Evolutionary conservation across 176 grass and related monocot genomes (phyloP).

Genomic region (Oryza glaberrima): DNA sequence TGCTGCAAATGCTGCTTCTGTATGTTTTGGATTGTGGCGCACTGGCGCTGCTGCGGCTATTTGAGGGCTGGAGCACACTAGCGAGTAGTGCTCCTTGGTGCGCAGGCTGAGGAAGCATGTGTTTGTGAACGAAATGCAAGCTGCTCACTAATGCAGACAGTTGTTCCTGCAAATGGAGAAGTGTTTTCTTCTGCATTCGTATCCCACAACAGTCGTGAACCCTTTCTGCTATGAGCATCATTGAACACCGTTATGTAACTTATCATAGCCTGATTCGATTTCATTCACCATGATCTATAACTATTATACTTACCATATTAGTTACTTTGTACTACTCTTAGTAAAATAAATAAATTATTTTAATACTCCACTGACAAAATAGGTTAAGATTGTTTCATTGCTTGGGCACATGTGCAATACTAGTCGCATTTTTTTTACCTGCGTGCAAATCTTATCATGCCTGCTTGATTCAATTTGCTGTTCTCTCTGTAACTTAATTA

Average conservation of each 20-base stretch:
- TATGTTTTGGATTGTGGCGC: conserved; percentile 7
- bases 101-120: not conserved
- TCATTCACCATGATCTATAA: not conserved
- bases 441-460: not conserved
- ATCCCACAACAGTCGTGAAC: not conserved
- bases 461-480: not conserved
- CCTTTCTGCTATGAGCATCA: not conserved
- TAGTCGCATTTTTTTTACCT: not conserved
- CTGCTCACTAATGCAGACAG: not conserved
- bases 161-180: not conserved
- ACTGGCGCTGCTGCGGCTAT: not conserved
- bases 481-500: not conserved
- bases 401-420: not conserved
- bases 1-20: not conserved
- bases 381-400: not conserved
- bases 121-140: not conserved
- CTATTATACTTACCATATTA: not conserved
- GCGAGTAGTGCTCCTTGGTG: not conserved
- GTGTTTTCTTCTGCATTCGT: not conserved
- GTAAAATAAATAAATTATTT: not conserved
- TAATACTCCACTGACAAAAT: not conserved
- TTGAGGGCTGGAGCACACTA: not conserved
- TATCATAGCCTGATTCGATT: not conserved
- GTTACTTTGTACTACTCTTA: not conserved
- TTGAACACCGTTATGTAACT: not conserved